Conservation (phyloP, 140 eudicot genomes). For the Oenanthe javanica region DNA sequence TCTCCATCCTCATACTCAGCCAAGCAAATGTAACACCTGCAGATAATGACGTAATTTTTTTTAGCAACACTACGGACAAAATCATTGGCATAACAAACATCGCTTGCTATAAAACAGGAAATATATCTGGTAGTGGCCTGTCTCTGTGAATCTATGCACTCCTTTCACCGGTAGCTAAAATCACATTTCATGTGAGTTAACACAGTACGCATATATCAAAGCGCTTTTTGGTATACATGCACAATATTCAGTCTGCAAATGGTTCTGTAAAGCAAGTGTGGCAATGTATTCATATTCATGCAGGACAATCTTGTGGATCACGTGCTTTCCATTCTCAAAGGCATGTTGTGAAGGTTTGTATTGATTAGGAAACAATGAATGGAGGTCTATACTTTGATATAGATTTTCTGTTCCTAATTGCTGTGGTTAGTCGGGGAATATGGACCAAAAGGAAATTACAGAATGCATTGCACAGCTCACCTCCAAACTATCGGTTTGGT, state of each 20-base stretch:
- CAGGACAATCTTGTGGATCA: not conserved
- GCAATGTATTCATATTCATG: not conserved
- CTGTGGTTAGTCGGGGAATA: not conserved
- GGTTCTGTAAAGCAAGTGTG: not conserved
- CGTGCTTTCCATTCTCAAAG: not conserved
- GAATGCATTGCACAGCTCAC: not conserved
- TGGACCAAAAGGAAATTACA: not conserved
- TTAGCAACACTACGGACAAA: not conserved
- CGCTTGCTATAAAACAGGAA: not conserved
- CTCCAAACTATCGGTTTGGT: not conserved
- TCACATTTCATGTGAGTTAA: not conserved
- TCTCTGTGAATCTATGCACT: not conserved
- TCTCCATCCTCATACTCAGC: constrained; percentile 65
- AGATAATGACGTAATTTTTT: not conserved
- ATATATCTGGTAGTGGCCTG: not conserved
- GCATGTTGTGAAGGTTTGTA: not conserved
- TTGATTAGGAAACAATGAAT: too few relatives aligned
- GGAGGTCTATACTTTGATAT: not conserved
- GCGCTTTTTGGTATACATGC: not conserved
- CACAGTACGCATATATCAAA: not conserved
- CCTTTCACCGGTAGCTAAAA: not conserved
- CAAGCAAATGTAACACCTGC: constrained; percentile 65
- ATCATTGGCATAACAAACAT: not conserved
- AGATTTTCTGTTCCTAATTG: too few relatives aligned
- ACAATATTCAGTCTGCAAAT: not conserved